These are phyloP conservation scores for Pseudopyrenochaeta lycopersici DNA, from an alignment of 2,329 filamentous ascomycete species.

Conservation along the genomic window DNA sequence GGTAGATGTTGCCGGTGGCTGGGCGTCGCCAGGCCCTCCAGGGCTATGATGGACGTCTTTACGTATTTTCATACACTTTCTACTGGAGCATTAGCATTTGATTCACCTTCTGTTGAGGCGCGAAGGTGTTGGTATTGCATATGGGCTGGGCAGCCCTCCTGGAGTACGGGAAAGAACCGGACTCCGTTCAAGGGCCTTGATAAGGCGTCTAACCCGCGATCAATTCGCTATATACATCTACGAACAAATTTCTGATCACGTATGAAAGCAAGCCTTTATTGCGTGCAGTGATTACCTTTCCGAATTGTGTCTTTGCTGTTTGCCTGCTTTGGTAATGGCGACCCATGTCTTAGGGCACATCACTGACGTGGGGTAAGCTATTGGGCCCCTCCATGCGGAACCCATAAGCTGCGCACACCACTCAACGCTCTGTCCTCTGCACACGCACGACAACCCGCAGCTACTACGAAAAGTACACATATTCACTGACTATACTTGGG, in stretches of 20 bases:
- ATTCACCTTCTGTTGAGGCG: conserved; percentile 27
- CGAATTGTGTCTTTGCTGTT: background rate
- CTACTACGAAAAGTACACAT: background rate
- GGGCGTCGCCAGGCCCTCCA: conserved; percentile 66
- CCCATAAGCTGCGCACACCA: conserved; percentile 6
- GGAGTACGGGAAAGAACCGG: conserved; percentile 8
- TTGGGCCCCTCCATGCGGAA: conserved; percentile 2
- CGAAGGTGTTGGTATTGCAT: conserved; percentile 31
- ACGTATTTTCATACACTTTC: conserved; percentile 17
- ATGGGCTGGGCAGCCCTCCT: conserved; percentile 12
- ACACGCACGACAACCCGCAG: conserved; percentile 1
- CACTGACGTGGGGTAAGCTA: conserved; percentile 2
- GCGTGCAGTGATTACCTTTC: background rate
- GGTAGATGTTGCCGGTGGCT: conserved; percentile 96
- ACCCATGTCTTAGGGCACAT: conserved; percentile 1
- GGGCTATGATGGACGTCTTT: conserved; percentile 14
- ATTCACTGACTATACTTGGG: background rate
- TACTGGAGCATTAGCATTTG: conserved; percentile 24
- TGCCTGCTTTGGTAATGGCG: background rate
- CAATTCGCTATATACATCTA: conserved; percentile 10
- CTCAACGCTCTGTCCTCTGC: conserved; percentile 12
- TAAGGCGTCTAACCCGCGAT: conserved; percentile 4
- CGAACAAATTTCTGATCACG: background rate
- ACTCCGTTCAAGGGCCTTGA: conserved; percentile 20
- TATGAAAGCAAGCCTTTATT: background rate